Percentiles rank a stretch among this genome's conserved stretches.
Evolutionary conservation across 495 filamentous ascomycete species (phyloP).

Genomic region (Stereocaulon alpinum): DNA sequence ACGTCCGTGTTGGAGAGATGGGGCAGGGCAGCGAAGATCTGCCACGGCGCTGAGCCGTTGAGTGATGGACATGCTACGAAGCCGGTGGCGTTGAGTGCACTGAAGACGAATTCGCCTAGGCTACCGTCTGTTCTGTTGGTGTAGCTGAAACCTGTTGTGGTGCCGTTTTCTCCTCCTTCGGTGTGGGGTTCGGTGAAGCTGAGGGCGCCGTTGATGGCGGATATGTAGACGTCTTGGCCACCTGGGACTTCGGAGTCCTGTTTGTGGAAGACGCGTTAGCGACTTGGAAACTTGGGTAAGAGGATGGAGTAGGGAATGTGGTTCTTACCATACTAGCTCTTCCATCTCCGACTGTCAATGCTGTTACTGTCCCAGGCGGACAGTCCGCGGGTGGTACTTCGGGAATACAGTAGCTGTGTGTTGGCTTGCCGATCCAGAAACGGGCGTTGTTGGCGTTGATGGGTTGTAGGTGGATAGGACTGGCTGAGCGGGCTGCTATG

Average conservation of each 20-base stretch:
- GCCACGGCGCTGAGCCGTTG: not conserved
- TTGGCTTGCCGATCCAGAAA: conserved; percentile 11
- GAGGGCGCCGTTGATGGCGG: conserved; percentile 7
- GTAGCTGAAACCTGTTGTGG: not conserved
- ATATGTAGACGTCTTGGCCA: conserved; percentile 8
- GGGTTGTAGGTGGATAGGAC: conserved; percentile 4
- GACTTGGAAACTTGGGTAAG: not conserved
- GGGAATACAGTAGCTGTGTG: not conserved
- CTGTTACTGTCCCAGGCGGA: not conserved
- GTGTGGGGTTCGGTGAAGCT: conserved; percentile 1
- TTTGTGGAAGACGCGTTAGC: not conserved
- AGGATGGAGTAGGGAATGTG: not conserved
- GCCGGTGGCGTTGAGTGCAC: not conserved
- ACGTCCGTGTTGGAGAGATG: not conserved
- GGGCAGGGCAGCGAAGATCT: conserved; percentile 2
- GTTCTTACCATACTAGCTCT: not conserved
- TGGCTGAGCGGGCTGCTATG: conserved; percentile 9
- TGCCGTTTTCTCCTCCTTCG: not conserved
- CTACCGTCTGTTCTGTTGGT: not conserved
- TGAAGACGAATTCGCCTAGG: not conserved
- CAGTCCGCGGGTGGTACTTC: not conserved
- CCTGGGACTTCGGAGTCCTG: not conserved
- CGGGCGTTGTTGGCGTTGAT: conserved; percentile 6
- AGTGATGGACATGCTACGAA: conserved; percentile 1
- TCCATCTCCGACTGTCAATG: not conserved